Evolutionary conservation across 306 rosid genomes (phyloP).

Genomic region (Sicyos edulis): DNA sequence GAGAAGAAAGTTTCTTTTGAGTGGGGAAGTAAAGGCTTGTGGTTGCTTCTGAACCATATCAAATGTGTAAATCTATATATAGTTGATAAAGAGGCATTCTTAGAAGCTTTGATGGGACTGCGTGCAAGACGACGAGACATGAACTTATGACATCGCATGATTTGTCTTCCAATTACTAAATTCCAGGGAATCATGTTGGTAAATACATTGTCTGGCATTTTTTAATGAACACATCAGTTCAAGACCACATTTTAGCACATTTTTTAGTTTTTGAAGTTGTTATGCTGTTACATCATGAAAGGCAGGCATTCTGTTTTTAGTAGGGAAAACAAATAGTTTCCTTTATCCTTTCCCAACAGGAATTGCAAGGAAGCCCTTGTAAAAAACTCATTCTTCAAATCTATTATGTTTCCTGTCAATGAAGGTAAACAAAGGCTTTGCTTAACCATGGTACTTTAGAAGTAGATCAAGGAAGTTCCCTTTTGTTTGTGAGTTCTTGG

Average conservation of each 20-base stretch:
- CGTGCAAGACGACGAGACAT: not conserved
- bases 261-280: not conserved
- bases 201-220: not conserved
- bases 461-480: not conserved
- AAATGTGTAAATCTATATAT: not conserved
- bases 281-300: not conserved
- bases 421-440: not conserved
- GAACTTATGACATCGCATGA: not conserved
- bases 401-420: too few species aligned
- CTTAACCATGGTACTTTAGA: not conserved
- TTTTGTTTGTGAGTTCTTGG: not conserved
- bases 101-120: not conserved
- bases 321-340: not conserved
- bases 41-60: not conserved
- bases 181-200: not conserved
- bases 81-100: not conserved
- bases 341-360: not conserved
- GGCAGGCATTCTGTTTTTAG: not conserved
- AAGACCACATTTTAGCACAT: too few species aligned
- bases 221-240: too few species aligned
- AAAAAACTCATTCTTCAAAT: not conserved
- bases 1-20: not conserved
- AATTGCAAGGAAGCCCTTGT: not conserved
- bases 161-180: conserved; percentile 14
- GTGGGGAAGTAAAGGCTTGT: not conserved